Base-by-base conservation (phyloP, 2,329 filamentous ascomycete species). In the Diplodia mutila region DNA sequence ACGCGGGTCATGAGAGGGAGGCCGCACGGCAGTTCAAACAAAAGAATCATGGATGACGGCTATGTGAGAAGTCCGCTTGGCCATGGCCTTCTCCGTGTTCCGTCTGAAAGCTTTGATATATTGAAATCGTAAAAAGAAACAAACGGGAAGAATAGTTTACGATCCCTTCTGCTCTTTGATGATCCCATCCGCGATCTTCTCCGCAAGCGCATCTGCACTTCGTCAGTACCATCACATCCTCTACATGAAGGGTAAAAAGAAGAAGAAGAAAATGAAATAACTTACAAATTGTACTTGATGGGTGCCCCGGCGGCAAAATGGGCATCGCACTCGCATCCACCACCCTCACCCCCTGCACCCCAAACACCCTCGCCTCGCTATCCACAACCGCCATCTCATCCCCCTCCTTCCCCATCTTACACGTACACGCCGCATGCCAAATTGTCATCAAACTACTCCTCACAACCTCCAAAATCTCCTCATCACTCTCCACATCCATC, bases 381-480 rank as follows among this genome's bases (percentile, higher is more conserved):
- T 81, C 79, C 18, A 82, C 78, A 21, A 80, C 78, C 2, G 77
- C 78, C 25, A 71, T 70, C 14, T 69, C 63, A 66, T 48, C 51
- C 4, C 75, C 73, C 6, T 66, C 65, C 66, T 69, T 75, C 3
- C 78, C 78, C 79, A 80, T 80, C 70, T 71, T 73, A n/a, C 73
- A 76, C 0, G 77, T 76, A 2, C 76, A 77, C 46, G 71, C 77
- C 53, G 75, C 77, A 68, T 81, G 79, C 75, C 76, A 79, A 9
- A 79, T 74, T 0, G 75, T 79, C 8, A 51, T 34, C 11, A 68
- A 27, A 0, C 48, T 72, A 1, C 70, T 25, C 14, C 69, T 61
- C 8, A 77, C 70, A 18, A 53, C 65, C 1, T 68, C 46, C 12
- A 74, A 54, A n/a, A 78, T 72, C 63, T 78, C 61, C 25, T 70